These are phyloP conservation scores for Rhamnella rubrinervis DNA, from an alignment of 331 rosid species.

Conservation along the genomic window DNA sequence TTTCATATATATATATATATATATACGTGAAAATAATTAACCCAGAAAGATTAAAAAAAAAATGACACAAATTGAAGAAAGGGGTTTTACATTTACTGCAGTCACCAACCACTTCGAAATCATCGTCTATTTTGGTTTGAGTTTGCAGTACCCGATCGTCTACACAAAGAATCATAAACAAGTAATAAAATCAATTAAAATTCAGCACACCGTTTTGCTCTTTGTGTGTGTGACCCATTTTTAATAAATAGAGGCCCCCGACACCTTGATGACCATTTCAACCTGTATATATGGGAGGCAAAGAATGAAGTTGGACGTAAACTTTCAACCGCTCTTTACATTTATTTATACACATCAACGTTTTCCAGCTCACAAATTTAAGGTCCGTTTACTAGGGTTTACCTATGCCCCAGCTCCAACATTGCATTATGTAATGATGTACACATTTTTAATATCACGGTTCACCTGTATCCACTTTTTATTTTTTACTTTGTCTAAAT, in stretches of 20 bases:
- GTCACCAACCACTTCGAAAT: slow-evolving; percentile 1
- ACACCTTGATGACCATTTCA: not conserved
- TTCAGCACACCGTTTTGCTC: not conserved
- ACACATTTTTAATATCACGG: too few relatives aligned
- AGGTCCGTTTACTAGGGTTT: too few relatives aligned
- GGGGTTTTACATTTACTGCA: not conserved
- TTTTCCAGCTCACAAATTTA: slow-evolving; percentile 1
- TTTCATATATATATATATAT: too few relatives aligned
- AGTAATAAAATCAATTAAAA: not conserved
- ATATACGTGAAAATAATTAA: too few relatives aligned
- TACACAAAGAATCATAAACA: not conserved
- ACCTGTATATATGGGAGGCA: too few relatives aligned
- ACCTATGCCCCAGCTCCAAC: too few relatives aligned
- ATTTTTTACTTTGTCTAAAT: too few relatives aligned
- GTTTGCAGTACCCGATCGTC: not conserved
- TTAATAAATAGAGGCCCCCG: slow-evolving; percentile 7
- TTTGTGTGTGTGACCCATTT: slow-evolving; percentile 9
- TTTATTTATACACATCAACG: not conserved
- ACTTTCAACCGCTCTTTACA: slow-evolving; percentile 10
- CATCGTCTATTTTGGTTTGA: not conserved
- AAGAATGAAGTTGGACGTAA: slow-evolving; percentile 4
- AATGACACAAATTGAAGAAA: not conserved
- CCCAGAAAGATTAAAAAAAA: too few relatives aligned
- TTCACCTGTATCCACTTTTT: too few relatives aligned
- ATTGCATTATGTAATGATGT: too few relatives aligned